Evolutionary conservation across 176 grass and related monocot species (phyloP), one percentile per base, ranked within the genome.

Genomic region (Saccharum spontaneum): DNA sequence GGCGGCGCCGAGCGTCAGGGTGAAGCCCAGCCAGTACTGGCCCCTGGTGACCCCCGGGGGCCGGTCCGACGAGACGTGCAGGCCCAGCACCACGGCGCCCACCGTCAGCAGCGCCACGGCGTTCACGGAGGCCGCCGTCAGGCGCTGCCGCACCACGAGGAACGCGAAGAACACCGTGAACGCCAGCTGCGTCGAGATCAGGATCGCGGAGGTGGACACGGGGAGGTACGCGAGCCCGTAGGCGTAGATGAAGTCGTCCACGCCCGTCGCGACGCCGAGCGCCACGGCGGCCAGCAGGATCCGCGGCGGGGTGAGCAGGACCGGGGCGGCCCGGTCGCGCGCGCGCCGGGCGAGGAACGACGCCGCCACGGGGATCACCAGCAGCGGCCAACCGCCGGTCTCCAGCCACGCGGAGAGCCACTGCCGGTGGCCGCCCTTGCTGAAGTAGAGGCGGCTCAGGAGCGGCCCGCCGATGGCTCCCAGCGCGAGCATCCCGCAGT

Each of bases 161-260:
- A 90, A 91, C 28, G 93, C 93, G 80, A 95, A 95, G 76, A 93
- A 85, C 20, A 92, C 93, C 3, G 93, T 95, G 80, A 95, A 95
- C 2, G 87, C 93, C 3, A 95, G 90, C 76, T 95, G 93, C 67
- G 90, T 93, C 49, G 93, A 93, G 86, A 91, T 93, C 67, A 95
- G 87, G 86, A 95, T 86, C 20, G 93, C 30, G 8, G 93, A 92
- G 17, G 90, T 95, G 88, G 93, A 95, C 1, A 92, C 88, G 20
- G 93, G 93, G 4, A 95, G 76, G 85, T 82, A 92, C 3, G 90
- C 66, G 2, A 95, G 90, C 38, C 93, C 88, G 77, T 87, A 95
- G 6, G 93, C 82, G 75, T 95, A 95, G 54, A 95, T 24, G 77
- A 87, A 95, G 86, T 95, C 83, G 40, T 92, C 93, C 13, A 83